Evolutionary conservation across 2,329 filamentous ascomycete genomes (phyloP), one percentile per base, ranked within the genome.

Genomic region (Ophiocordyceps camponoti-saundersi): DNA sequence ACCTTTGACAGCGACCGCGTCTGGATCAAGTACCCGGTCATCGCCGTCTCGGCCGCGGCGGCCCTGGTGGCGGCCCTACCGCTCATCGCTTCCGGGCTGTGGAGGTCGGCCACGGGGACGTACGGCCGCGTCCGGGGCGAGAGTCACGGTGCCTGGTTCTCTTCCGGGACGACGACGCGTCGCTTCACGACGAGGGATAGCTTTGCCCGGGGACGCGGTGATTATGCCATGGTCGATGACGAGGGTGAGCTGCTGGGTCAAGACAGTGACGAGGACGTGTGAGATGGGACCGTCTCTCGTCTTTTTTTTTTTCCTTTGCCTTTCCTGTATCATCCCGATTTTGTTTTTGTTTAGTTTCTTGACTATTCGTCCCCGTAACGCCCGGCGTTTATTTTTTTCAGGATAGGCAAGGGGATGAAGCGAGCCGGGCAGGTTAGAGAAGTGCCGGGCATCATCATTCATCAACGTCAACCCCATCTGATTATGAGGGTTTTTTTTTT

Each of bases 181-280:
- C 79, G 82, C 48, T 98, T 93, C 61, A 92, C 88, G 16, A 94
- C 85, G 45, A 72, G 93, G 49, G 85, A 85, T 57, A 90, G 85
- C 50, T 98, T 98, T 65, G 84, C 88, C 6, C 77, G 88, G 48
- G 83, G 86, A 1, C 76, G 85, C 48, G 82, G 84, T n/a, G 86
- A 95, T 62, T 96, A 96, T 62, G 78, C 81, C 16, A 75, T 82
- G 56, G 87, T 95, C 46, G 88, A 94, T 56, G 85, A 96, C 59
- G 92, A 96, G 61, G 90, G 90, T 44, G 90, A 96, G 68, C 68
- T 98, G 54, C 67, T 98, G 34, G 92, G 92, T 1, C 90, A 95
- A 54, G 89, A 94, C 49, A 88, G 87, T 54, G 90, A 95, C 53
- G 88, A 95, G 58, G 90, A 95, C 51, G 84, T 82, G 39, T 68